phyloP scores from a whole-genome alignment of 805 yeast species.

The Hanseniaspora lachancei region DNA sequence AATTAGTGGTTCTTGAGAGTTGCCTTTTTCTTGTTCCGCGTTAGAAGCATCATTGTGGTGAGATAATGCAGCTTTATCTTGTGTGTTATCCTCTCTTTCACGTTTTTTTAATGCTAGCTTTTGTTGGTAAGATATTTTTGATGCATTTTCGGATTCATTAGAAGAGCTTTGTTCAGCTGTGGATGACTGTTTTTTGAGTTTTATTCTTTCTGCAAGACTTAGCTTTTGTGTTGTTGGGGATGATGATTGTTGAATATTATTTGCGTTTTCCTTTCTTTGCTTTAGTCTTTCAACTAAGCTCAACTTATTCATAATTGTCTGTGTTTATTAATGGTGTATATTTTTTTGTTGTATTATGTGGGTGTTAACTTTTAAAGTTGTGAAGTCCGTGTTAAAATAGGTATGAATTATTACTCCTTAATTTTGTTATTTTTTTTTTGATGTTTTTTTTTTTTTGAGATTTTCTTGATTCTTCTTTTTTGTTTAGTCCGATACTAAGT shows the following conservation, averaged over 20 bases:
- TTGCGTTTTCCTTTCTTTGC: not conserved
- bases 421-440: no score
- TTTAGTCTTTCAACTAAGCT: slow-evolving; percentile 1
- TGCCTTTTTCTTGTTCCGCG: not conserved
- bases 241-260: not conserved
- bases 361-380: no score
- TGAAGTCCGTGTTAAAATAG: no score
- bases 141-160: not conserved
- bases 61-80: not conserved
- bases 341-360: no score
- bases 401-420: no score
- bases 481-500: no score
- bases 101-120: not conserved
- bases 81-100: not conserved
- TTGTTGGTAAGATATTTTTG: not conserved
- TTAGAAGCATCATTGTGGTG: not conserved
- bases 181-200: slow-evolving; percentile 6
- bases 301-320: not conserved
- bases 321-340: no score
- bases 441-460: no score
- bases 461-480: no score
- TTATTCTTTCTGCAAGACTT: slow-evolving; percentile 8
- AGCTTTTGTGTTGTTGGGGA: not conserved
- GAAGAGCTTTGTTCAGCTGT: not conserved
- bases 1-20: not conserved